Percentiles rank a stretch among this genome's conserved stretches.
phyloP scores from a whole-genome alignment of 805 yeast species.

The Teunomyces tritomae region DNA sequence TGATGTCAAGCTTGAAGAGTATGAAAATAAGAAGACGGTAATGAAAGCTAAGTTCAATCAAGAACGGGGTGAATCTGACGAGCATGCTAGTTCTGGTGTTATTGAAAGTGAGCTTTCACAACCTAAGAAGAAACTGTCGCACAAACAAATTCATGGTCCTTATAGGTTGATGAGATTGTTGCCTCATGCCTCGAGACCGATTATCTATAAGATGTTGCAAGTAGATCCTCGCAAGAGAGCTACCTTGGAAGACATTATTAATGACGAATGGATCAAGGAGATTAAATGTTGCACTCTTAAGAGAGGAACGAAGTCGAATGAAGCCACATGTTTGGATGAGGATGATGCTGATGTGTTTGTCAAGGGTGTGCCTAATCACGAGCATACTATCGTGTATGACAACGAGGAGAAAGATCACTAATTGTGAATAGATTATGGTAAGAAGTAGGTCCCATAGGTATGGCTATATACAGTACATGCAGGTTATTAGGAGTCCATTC shows the following conservation, averaged over 20 bases:
- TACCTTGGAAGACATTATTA: constrained; percentile 59
- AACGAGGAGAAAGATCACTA: constrained; percentile 4
- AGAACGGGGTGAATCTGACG: constrained; percentile 9
- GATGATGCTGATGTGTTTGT: constrained; percentile 37
- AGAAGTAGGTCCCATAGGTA: background rate
- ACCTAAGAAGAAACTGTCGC: constrained; percentile 35
- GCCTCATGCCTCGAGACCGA: constrained; percentile 82
- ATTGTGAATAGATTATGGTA: background rate
- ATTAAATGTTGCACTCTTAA: constrained; percentile 59
- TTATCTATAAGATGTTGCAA: constrained; percentile 62
- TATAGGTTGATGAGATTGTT: constrained; percentile 75
- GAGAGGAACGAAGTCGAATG: constrained; percentile 15
- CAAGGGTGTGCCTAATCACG: constrained; percentile 38
- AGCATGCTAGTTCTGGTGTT: background rate
- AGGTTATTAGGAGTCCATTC: no score
- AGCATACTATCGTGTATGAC: constrained; percentile 34
- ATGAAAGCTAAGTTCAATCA: constrained; percentile 32
- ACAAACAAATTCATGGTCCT: constrained; percentile 74
- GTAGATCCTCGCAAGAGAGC: constrained; percentile 64
- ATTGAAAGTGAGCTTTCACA: constrained; percentile 8
- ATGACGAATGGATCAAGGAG: constrained; percentile 68
- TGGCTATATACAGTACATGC: background rate
- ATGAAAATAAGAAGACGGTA: constrained; percentile 33
- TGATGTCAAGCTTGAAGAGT: constrained; percentile 35
- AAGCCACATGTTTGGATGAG: constrained; percentile 28